These are phyloP conservation scores for Geotrichum restrictum DNA, from an alignment of 1,139 yeast species.

Conservation along the genomic window DNA sequence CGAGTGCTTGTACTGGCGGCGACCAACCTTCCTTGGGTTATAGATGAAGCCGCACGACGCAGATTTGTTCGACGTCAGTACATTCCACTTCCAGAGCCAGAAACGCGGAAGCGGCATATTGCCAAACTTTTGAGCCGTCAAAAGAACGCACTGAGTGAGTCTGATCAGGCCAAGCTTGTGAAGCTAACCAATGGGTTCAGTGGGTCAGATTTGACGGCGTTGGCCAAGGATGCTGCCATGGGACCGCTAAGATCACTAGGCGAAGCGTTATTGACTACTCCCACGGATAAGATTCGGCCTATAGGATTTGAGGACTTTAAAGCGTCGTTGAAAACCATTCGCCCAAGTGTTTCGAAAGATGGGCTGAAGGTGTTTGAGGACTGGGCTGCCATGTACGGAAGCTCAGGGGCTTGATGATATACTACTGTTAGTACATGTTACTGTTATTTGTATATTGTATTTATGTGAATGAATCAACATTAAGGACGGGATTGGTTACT, in stretches of 20 bases:
- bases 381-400: slow-evolving; percentile 88
- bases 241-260: slow-evolving; percentile 92
- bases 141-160: slow-evolving; percentile 59
- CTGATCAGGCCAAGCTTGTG: slow-evolving; percentile 59
- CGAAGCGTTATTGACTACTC: slow-evolving; percentile 76
- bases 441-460: background rate
- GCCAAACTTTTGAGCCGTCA: slow-evolving; percentile 67
- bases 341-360: slow-evolving; percentile 88
- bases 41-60: slow-evolving; percentile 96
- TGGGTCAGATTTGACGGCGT: slow-evolving; percentile 79
- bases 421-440: background rate
- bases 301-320: slow-evolving; percentile 72
- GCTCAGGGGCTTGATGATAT: slow-evolving; percentile 62
- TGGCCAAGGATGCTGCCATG: slow-evolving; percentile 98
- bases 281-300: slow-evolving; percentile 81
- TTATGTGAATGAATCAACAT: background rate
- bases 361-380: slow-evolving; percentile 79
- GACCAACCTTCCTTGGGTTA: slow-evolving; percentile 95
- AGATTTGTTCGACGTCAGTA: slow-evolving; percentile 90
- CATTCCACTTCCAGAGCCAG: slow-evolving; percentile 88
- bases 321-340: slow-evolving; percentile 71
- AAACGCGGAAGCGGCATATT: slow-evolving; percentile 73
- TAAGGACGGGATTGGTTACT: too few species aligned
- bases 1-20: slow-evolving; percentile 92
- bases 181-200: slow-evolving; percentile 74